Evolutionary conservation across 1,284 basidiomycete species (phyloP), one percentile per base, ranked within the genome.

Genomic region (Mycena sp.): DNA sequence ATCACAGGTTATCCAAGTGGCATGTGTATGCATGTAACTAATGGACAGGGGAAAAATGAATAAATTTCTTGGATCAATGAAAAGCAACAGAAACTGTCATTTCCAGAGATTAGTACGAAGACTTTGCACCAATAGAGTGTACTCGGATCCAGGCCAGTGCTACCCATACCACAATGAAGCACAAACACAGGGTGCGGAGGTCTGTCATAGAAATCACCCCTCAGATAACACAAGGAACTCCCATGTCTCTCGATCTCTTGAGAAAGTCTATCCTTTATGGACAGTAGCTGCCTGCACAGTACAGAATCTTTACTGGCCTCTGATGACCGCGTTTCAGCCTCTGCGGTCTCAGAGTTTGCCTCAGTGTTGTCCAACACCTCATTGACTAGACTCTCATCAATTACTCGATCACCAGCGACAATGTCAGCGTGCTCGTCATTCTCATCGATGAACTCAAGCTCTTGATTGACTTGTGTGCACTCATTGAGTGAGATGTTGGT

Each of bases 361-460:
- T 46, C 44, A 29, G 25, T 6, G 6, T 23, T 46, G 23, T 50
- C 48, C 12, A 50, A 25, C 9, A 37, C 30, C 28, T 50, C 30
- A 16, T 50, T 30, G 6, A 50, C 21, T 23, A 50, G 48, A 40
- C 49, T 51, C 10, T 19, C 49, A 28, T 51, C 35, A 30, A 51
- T 51, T 37, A 25, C 4, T 40, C 29, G 49, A 37, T 51, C 49
- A 4, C 35, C 49, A 7, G 49, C 49, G 30, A 21, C 35, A 6
- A 51, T 51, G n/a, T 51, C 49, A 12, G 21, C 49, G 17, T 51
- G 35, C 16, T 51, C 49, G 35, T 51, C 49, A 26, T 51, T 28
- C 37, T 51, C 49, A 14, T 21, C 49, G 21, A 51, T 51, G 21
- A 23, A 51, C 4, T 51, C 19, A 23, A 50, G 48, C 48, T 50